Evolutionary conservation across 495 filamentous ascomycete species (phyloP), one percentile per base, ranked within the genome.

Genomic region (Entonaema liquescens): DNA sequence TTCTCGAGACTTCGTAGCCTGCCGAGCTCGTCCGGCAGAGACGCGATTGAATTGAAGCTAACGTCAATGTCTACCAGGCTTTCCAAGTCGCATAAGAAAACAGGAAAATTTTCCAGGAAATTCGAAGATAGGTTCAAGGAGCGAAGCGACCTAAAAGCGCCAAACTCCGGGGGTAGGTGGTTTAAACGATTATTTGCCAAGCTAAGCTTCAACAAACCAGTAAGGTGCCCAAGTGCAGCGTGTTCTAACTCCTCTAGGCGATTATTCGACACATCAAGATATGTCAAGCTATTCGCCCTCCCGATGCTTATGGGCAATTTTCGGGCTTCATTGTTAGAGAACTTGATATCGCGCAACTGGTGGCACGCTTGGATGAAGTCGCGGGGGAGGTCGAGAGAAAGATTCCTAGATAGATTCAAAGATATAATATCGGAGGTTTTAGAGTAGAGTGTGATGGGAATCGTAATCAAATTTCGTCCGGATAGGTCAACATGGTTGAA

Each of bases 351-450:
- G 17, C 95, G 91, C 33, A 99, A 79, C 74, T 93, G 93, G 54
- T 89, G 88, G 78, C 96, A 99, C 44, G 92, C 89, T 74, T 97
- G 93, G 54, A 99, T 95, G 79, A 99, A 99, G 79, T 99, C 95
- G 74, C 92, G 93, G 0, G 95, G 95, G 13, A 99, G 88, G 77
- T 98, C 93, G 50, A 99, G 84, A 1, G 93, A 93, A 15, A 98
- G 86, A 71, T 99, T 99, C 23, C 90, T 85, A 0, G 95, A 98
- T 28, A 99, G 82, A 74, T 98, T 98, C 33, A 99, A 83, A 7
- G 93, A 96, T 57, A 97, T 95, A 67, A 99, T 98, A 69, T 98
- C 95, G 11, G 88, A 83, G 1, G 94, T 90, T 78, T 92, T 96
- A 69, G 93, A 92, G 76, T 98, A 98, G 12, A 99, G 87, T 2